Evolutionary conservation across 768 basidiomycete species (phyloP), one percentile per base, ranked within the genome.

Genomic region (Coprinellus aureogranulatus): DNA sequence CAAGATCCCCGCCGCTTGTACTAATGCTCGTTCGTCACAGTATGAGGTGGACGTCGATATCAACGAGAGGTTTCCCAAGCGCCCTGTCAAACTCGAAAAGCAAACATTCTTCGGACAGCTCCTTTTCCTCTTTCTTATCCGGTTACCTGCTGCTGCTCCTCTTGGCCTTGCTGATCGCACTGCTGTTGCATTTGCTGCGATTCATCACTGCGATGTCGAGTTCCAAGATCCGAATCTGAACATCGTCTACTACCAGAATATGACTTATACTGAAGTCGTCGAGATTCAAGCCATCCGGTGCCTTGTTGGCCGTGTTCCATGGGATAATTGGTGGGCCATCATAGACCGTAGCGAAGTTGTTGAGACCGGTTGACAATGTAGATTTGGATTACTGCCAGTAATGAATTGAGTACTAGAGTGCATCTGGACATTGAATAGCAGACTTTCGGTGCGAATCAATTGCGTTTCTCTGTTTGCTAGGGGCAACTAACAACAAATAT

Each of bases 31-130:
- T 27, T 5, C 39, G 16, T 10, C 22, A 12, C 22, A 48, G 47
- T 48, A 48, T n/a, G 47, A 25, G 14, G 23, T 25, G 6, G 14
- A 23, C 9, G 47, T 25, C 6, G 47, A 48, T 48, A 27, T 48
- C 10, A 14, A 48, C 23, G 47, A 22, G 25, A 48, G 27, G 20
- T 26, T 14, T 23, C 20, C 23, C 11, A 5, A 27, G 16, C 5
- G 1, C 14, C 22, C 47, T 27, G 22, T 26, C n/a, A 6, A 48
- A 26, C 27, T 23, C 26, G 41, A 50, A 28, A 52, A 46, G 12
- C 14, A 54, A 40, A 61, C 65, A 14, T 74, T 68, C 59, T 77
- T 63, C 60, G 75, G 75, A 1, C 70, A 72, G 56, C 68, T 77
- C 1, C 56, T 67, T 47, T 51, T 64, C 37, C 66, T 77, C 18